Percentiles rank a stretch among this genome's conserved stretches.
These are phyloP conservation scores for Fistulifera pelliculosa DNA, from an alignment of 108 stramenopile species.

Conservation along the genomic window DNA sequence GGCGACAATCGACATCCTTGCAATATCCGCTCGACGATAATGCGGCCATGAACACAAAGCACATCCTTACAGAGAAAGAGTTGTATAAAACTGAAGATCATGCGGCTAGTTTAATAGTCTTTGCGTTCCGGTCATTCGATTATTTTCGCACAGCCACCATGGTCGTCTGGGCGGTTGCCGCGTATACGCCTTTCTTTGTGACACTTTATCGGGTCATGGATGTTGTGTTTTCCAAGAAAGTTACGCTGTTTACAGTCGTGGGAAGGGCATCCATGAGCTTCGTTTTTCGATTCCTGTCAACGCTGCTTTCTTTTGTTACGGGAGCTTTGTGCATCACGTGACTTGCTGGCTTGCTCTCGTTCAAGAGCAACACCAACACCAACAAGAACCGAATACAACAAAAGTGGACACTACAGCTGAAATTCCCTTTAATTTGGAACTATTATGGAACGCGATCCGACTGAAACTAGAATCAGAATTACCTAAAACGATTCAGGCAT, in stretches of 20 bases:
- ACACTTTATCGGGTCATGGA: constrained; percentile 19
- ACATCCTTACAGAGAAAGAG: too few relatives aligned
- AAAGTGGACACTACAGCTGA: background rate
- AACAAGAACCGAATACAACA: background rate
- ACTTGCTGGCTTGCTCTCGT: background rate
- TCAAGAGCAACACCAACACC: background rate
- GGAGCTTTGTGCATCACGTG: constrained; percentile 21
- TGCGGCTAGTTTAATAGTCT: too few relatives aligned
- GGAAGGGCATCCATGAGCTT: constrained; percentile 11
- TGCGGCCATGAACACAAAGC: too few relatives aligned
- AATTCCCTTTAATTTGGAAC: constrained; percentile 10
- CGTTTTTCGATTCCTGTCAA: constrained; percentile 21
- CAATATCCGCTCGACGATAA: too few relatives aligned
- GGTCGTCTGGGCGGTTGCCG: constrained; percentile 19
- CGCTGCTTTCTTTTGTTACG: constrained; percentile 33
- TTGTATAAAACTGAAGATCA: too few relatives aligned
- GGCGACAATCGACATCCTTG: background rate
- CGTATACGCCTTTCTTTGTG: constrained; percentile 22
- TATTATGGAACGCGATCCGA: constrained; percentile 4
- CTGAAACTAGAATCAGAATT: constrained; percentile 26
- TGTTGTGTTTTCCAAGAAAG: constrained; percentile 12
- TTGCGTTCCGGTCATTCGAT: constrained; percentile 3
- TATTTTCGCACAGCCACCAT: constrained; percentile 24
- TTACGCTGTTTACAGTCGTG: constrained; percentile 9
- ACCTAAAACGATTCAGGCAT: constrained; percentile 15